These are phyloP conservation scores for Penicillium taxi DNA, from an alignment of 495 filamentous ascomycete species.

Conservation along the genomic window DNA sequence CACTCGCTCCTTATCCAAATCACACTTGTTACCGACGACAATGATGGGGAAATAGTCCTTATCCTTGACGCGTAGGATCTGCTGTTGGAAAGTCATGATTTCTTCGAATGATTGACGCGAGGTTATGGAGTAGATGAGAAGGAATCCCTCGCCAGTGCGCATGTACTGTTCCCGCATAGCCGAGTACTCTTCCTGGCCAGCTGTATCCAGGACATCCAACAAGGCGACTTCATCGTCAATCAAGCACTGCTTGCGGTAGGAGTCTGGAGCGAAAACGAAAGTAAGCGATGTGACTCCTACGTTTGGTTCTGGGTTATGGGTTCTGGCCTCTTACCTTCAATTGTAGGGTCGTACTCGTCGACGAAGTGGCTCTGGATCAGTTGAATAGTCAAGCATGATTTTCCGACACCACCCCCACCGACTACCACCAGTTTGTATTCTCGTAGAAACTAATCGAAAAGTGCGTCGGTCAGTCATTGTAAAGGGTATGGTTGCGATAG, in stretches of 20 bases:
- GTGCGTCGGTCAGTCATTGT: slow-evolving; percentile 11
- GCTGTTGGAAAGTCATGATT: slow-evolving; percentile 96
- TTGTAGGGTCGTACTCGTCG: slow-evolving; percentile 98
- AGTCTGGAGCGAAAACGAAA: slow-evolving; percentile 53
- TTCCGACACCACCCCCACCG: slow-evolving; percentile 95
- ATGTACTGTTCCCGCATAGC: slow-evolving; percentile 99
- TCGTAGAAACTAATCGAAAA: slow-evolving; percentile 66
- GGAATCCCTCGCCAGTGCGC: slow-evolving; percentile 96
- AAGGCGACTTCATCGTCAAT: slow-evolving; percentile 97
- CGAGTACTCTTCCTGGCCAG: slow-evolving; percentile 97
- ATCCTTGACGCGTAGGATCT: slow-evolving; percentile 96
- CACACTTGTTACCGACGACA: slow-evolving; percentile 98
- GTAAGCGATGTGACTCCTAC: background rate
- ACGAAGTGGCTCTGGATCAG: slow-evolving; percentile 98
- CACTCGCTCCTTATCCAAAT: slow-evolving; percentile 84
- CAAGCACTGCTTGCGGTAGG: slow-evolving; percentile 98
- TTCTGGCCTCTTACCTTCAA: slow-evolving; percentile 66
- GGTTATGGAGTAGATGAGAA: slow-evolving; percentile 96
- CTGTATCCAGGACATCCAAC: slow-evolving; percentile 95
- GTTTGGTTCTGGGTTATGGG: background rate
- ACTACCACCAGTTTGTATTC: slow-evolving; percentile 99
- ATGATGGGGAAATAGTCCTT: slow-evolving; percentile 99
- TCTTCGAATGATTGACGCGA: slow-evolving; percentile 96
- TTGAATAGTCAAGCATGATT: slow-evolving; percentile 98
- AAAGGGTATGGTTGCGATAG: background rate